phyloP scores from a whole-genome alignment of 768 basidiomycete genomes.

The Saitozyma podzolica region DNA sequence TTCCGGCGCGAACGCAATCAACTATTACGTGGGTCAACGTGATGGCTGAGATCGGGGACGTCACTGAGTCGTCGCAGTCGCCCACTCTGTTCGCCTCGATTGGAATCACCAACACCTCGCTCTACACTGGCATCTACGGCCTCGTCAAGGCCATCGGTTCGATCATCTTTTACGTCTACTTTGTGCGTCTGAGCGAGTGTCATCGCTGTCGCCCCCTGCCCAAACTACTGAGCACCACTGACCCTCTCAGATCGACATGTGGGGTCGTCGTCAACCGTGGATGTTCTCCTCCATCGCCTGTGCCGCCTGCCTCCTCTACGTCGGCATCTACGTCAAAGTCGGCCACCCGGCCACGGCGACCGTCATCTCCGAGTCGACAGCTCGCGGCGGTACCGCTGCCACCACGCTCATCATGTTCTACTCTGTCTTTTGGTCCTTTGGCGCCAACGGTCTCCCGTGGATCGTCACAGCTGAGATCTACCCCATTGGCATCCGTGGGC shows the following conservation, averaged over 20 bases:
- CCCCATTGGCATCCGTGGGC: constrained; percentile 27
- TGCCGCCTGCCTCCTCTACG: constrained; percentile 56
- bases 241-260: constrained; percentile 34
- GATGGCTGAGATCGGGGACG: neutral
- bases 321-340: constrained; percentile 57
- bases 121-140: constrained; percentile 60
- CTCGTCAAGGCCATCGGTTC: constrained; percentile 53
- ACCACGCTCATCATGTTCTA: constrained; percentile 44
- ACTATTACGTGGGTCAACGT: constrained; percentile 19
- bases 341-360: constrained; percentile 46
- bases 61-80: constrained; percentile 51
- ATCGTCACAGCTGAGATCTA: constrained; percentile 54
- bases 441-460: constrained; percentile 58
- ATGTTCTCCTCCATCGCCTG: constrained; percentile 56
- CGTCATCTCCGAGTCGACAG: constrained; percentile 8
- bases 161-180: constrained; percentile 26
- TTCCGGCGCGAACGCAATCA: constrained; percentile 56
- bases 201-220: too few relatives aligned
- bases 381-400: constrained; percentile 37
- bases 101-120: constrained; percentile 54
- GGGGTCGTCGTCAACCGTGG: constrained; percentile 56
- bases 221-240: too few relatives aligned
- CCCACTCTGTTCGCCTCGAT: constrained; percentile 59
- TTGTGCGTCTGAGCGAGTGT: neutral
- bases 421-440: constrained; percentile 50